phyloP scores from a whole-genome alignment of 169 alveolate species.

The Plasmodium coatneyi region DNA sequence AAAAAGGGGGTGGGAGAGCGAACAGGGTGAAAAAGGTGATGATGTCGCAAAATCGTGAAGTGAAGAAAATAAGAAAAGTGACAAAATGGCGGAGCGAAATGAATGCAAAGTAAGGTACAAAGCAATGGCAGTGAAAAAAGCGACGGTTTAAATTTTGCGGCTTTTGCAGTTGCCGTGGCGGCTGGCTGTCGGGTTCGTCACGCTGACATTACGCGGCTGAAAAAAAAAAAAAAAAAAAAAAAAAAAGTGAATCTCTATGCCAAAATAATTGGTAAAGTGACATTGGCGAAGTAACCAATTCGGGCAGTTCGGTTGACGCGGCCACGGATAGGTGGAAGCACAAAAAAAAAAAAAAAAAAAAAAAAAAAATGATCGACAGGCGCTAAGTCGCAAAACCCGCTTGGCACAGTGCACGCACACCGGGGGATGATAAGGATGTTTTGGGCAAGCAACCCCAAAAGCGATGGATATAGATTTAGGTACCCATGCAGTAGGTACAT shows the following conservation, averaged over 20 bases:
- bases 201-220: not conserved
- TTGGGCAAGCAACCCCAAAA: too few relatives aligned
- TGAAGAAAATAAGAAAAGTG: not conserved
- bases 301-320: not conserved
- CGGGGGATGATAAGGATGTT: not conserved
- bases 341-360: not conserved
- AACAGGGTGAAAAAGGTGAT: too few relatives aligned
- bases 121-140: too few relatives aligned
- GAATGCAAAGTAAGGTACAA: too few relatives aligned
- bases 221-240: not conserved
- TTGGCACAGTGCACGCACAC: not conserved
- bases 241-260: not conserved
- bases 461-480: too few relatives aligned
- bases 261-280: not conserved
- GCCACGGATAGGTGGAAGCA: not conserved
- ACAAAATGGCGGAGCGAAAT: not conserved
- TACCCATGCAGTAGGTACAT: too few relatives aligned
- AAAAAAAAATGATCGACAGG: not conserved
- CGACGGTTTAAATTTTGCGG: not conserved
- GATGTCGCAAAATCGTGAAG: not conserved
- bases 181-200: not conserved
- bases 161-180: not conserved
- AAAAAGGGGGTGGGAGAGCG: not conserved
- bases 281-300: not conserved
- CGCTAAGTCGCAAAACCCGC: not conserved